Evolutionary conservation across 169 alveolate genomes (phyloP), one percentile per base, ranked within the genome.

Genomic region (Plasmodium inui): DNA sequence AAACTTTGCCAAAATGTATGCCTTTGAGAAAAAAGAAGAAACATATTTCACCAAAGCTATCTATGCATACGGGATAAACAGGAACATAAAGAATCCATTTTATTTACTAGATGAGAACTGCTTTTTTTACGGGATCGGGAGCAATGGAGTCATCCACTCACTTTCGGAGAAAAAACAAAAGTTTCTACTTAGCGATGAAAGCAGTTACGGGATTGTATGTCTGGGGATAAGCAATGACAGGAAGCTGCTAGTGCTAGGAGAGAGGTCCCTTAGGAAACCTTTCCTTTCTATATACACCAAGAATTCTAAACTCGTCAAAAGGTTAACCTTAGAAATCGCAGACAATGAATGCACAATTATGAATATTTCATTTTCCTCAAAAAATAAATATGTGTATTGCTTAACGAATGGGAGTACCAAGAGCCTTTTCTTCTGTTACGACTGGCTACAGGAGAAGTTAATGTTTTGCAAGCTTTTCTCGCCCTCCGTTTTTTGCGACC

Each of bases 381-480:
- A 89, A 70, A 89, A 89, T 89, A 89, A 89, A 89, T 89, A 89
- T 41, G 3, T 89, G 41, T 89, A 89, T 80, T 89, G 94, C 71
- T 32, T 89, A 80, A 89, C 94, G 34, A 89, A 80, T 89, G 94
- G 91, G 37, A 79, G 57, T 55, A 89, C 94, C 34, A 89, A 89
- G 73, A 89, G 94, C 83, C 82, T 89, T 44, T 89, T 89, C 72
- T 80, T 89, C 73, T 89, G 94, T 67, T 89, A 89, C 82, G 94
- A 89, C 32, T 89, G 94, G 94, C 30, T 81, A 7, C 50, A 79
- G 41, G 91, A 44, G 14, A 89, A 89, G 73, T 89, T 89, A 89
- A 78, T 89, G 28, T 89, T 67, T 32, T 79, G 90, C 53, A 89
- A 89, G 67, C 79, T 89, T 14, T 89, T 89, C 34, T 70, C 94